Percentiles rank a stretch among this genome's conserved stretches.
These are phyloP conservation scores for Boletus vinaceobasis DNA, from an alignment of 768 basidiomycete species.

Conservation along the genomic window DNA sequence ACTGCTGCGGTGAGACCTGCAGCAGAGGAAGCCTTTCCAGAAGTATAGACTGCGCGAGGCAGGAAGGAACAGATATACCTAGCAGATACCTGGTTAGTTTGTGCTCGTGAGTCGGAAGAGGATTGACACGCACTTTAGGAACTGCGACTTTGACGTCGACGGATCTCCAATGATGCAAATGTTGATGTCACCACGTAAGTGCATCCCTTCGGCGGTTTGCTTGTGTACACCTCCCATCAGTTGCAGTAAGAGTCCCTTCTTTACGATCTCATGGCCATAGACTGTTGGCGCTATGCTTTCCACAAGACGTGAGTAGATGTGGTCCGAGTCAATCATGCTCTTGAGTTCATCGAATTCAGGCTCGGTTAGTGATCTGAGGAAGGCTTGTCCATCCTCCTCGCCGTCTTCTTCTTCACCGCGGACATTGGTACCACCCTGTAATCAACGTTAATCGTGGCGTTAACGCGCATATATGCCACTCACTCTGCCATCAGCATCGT, in stretches of 20 bases:
- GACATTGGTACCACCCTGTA: conserved; percentile 78
- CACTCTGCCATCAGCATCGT: conserved; percentile 85
- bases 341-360: conserved; percentile 95
- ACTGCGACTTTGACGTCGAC: conserved; percentile 96
- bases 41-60: conserved; percentile 96
- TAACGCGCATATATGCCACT: conserved; percentile 29
- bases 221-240: conserved; percentile 99
- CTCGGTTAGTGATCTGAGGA: conserved; percentile 84
- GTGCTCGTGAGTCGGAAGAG: neutral
- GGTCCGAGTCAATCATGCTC: conserved; percentile 89
- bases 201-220: conserved; percentile 92
- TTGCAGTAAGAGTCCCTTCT: conserved; percentile 93
- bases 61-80: conserved; percentile 98
- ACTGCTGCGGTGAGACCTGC: conserved; percentile 99
- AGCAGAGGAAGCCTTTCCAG: conserved; percentile 98
- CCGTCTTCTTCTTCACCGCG: conserved; percentile 84
- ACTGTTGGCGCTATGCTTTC: conserved; percentile 97
- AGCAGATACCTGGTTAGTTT: neutral
- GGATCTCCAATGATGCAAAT: conserved; percentile 98
- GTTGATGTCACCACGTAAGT: conserved; percentile 97
- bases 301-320: conserved; percentile 92
- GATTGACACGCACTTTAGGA: conserved; percentile 74
- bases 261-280: conserved; percentile 98
- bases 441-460: neutral
- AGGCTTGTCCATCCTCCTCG: conserved; percentile 76